Evolutionary conservation across 768 basidiomycete genomes (phyloP).

Genomic region (Termitomyces sp.): DNA sequence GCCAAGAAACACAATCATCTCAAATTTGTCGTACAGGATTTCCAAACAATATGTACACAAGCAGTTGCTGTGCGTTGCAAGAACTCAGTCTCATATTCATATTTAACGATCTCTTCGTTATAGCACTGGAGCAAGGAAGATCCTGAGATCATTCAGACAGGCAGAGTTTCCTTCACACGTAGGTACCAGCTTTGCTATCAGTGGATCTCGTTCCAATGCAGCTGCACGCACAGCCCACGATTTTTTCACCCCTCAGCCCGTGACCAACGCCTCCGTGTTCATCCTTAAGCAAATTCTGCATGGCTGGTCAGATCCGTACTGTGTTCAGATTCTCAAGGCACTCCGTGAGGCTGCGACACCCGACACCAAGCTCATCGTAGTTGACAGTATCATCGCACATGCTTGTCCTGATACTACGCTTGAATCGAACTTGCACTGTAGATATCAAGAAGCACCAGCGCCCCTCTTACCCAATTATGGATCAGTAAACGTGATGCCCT

Average conservation of each 20-base stretch:
- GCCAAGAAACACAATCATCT: constrained; percentile 15
- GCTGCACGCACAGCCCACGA: constrained; percentile 19
- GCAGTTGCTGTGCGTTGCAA: constrained; percentile 3
- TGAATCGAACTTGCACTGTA: not conserved
- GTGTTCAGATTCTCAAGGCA: constrained; percentile 23
- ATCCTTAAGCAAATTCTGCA: constrained; percentile 30
- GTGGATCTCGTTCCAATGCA: too few relatives aligned
- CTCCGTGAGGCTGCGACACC: constrained; percentile 19
- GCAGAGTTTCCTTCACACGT: constrained; percentile 1
- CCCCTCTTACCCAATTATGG: constrained; percentile 7
- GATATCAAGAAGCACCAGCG: too few relatives aligned
- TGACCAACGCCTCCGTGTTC: constrained; percentile 29
- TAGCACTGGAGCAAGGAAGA: constrained; percentile 5
- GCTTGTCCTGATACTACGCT: constrained; percentile 12
- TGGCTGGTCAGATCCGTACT: constrained; percentile 30
- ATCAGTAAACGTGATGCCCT: constrained; percentile 2
- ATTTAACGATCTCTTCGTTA: not conserved
- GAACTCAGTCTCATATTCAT: not conserved
- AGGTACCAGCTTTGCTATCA: not conserved
- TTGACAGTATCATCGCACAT: constrained; percentile 29
- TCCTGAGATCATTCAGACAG: constrained; percentile 1
- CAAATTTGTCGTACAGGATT: constrained; percentile 22
- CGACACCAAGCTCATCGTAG: constrained; percentile 28
- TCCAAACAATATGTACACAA: constrained; percentile 11
- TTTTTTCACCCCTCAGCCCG: constrained; percentile 31